Percentiles rank a stretch among this genome's conserved stretches.
These are phyloP conservation scores for Aspergillus cristatus DNA, from an alignment of 495 filamentous ascomycete genomes.

Conservation along the genomic window DNA sequence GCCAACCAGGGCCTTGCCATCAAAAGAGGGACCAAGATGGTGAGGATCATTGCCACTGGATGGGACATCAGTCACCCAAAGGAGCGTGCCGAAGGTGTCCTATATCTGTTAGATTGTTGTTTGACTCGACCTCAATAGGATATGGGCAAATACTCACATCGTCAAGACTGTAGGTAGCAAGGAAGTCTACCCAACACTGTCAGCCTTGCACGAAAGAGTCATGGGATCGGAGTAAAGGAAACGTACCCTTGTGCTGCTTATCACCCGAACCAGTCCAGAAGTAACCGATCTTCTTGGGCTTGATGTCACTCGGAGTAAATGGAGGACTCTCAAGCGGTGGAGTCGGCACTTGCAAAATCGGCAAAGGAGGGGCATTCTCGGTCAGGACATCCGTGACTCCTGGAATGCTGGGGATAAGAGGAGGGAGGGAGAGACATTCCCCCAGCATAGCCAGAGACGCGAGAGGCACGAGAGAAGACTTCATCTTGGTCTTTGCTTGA, in stretches of 20 bases:
- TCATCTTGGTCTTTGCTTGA: constrained; percentile 13
- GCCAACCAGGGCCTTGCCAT: constrained; percentile 52
- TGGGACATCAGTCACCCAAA: constrained; percentile 51
- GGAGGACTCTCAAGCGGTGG: constrained; percentile 46
- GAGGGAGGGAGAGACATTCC: constrained; percentile 32
- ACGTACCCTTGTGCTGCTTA: constrained; percentile 41
- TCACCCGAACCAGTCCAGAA: constrained; percentile 55
- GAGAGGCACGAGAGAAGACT: constrained; percentile 12
- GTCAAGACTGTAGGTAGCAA: constrained; percentile 51
- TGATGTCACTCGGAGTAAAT: constrained; percentile 43
- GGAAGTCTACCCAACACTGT: constrained; percentile 34
- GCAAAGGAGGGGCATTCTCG: constrained; percentile 41
- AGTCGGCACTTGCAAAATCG: constrained; percentile 50
- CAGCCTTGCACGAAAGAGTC: too few species aligned
- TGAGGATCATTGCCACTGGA: constrained; percentile 53
- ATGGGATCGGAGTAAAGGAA: too few species aligned
- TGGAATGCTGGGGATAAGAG: constrained; percentile 49
- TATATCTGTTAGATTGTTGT: constrained; percentile 12
- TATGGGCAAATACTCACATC: constrained; percentile 26
- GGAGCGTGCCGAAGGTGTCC: constrained; percentile 51
- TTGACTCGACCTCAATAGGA: not conserved
- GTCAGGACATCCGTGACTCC: constrained; percentile 48
- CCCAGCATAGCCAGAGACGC: constrained; percentile 12
- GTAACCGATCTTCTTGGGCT: constrained; percentile 59
- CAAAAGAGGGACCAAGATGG: constrained; percentile 46